Evolutionary conservation across 257 asterid species (phyloP).

Genomic region (Paulownia fortunei): DNA sequence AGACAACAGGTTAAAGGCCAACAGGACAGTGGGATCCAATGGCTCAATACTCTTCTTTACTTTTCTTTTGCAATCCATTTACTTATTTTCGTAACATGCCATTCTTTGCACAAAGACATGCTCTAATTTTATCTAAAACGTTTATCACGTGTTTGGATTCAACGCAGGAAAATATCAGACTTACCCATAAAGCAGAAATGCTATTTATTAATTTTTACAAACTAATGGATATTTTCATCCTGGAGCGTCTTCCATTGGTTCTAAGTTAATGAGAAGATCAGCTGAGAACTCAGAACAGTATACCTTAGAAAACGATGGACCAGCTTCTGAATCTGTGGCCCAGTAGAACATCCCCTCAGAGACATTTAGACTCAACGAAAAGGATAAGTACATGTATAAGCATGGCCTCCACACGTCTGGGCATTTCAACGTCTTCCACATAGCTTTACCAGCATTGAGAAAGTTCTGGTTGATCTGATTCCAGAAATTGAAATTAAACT

Average conservation of each 20-base stretch:
- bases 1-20: too few species aligned
- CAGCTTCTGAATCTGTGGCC: constrained; percentile 78
- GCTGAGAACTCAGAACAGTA: constrained; percentile 1
- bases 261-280: constrained; percentile 17
- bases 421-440: constrained; percentile 83
- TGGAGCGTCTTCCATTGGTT: neutral
- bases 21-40: too few species aligned
- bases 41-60: too few species aligned
- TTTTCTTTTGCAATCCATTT: too few species aligned
- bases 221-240: neutral
- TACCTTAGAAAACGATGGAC: constrained; percentile 88
- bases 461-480: constrained; percentile 77
- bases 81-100: too few species aligned
- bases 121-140: neutral
- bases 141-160: neutral
- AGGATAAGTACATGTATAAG: constrained; percentile 82
- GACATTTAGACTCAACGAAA: constrained; percentile 70
- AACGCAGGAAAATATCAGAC: neutral
- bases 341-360: constrained; percentile 95
- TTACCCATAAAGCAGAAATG: neutral
- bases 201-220: neutral
- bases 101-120: too few species aligned
- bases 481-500: constrained; percentile 34
- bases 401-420: constrained; percentile 95
- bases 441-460: constrained; percentile 71